Evolutionary conservation across 2,329 filamentous ascomycete species (phyloP), one percentile per base, ranked within the genome.

Genomic region (Paraphaeosphaeria sporulosa): DNA sequence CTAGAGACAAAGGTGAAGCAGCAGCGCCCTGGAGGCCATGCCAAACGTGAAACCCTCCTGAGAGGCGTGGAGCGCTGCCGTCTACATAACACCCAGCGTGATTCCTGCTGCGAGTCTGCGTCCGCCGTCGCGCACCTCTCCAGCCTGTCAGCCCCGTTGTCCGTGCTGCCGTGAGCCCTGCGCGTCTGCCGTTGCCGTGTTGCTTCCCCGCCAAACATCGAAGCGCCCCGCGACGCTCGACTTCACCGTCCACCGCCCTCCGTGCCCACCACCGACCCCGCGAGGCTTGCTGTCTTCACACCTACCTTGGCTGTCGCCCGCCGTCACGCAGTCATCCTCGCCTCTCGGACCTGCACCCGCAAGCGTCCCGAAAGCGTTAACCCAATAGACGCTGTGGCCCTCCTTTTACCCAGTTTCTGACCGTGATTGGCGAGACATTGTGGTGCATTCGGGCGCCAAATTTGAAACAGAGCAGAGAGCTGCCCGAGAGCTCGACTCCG

Each of bases 341-440:
- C 58, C 62, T 34, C 61, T 57, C 62, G 55, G 59, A 57, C 59
- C 58, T 64, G 61, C 57, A 57, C 32, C 62, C 61, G 55, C 64
- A 65, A 38, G 58, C 56, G 62, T 63, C 68, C 70, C 68, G 53
- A 73, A 74, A 66, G 61, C 65, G 70, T 68, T 66, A 74, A 74
- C 66, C 71, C 75, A 76, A 76, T 77, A 78, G 69, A 75, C 73
- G 74, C 75, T 71, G 75, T 73, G 71, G 72, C 74, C 65, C 66
- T 68, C 61, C 60, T 63, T 62, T 54, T 75, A 64, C 61, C 62
- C 38, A 54, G 67, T 63, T 65, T 40, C 58, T 65, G 58, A 64
- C 67, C 65, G 69, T 77, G 73, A 77, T 77, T 78, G 75, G 76
- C 69, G 72, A 73, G 61, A 67, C 69, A 65, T 65, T 65, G 61